These are phyloP conservation scores for Pythium rhizo-oryzae DNA, from an alignment of 352 stramenopile species.

Conservation along the genomic window DNA sequence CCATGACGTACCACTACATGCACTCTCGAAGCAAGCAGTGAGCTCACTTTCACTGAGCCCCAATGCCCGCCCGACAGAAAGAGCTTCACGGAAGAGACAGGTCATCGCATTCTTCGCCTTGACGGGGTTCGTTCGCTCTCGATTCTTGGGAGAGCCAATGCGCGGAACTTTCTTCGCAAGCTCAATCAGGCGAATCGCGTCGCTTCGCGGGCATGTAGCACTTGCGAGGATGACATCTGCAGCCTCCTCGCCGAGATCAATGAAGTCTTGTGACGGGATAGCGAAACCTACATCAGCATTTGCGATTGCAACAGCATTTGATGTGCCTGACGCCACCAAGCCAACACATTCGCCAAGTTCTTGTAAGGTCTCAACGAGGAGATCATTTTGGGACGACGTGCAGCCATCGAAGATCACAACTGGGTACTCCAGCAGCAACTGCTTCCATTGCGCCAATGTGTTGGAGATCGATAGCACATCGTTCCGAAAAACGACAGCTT, in stretches of 20 bases:
- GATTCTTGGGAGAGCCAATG: background rate
- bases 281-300: conserved; percentile 56
- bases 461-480: conserved; percentile 53
- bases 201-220: conserved; percentile 43
- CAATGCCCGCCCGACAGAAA: conserved; percentile 37
- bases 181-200: conserved; percentile 55
- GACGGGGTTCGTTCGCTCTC: conserved; percentile 7
- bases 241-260: conserved; percentile 56
- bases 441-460: conserved; percentile 52
- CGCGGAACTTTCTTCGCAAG: conserved; percentile 40
- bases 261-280: conserved; percentile 39
- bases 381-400: conserved; percentile 41
- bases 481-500: conserved; percentile 42
- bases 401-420: conserved; percentile 56
- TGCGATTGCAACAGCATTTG: conserved; percentile 46
- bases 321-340: conserved; percentile 44
- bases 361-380: conserved; percentile 56
- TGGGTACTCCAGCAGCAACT: conserved; percentile 42
- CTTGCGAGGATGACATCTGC: conserved; percentile 48
- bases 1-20: conserved; percentile 13
- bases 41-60: conserved; percentile 38
- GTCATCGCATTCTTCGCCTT: conserved; percentile 30
- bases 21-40: conserved; percentile 37
- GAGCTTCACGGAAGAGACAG: conserved; percentile 39
- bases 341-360: conserved; percentile 56